phyloP scores from a whole-genome alignment of 2,329 filamentous ascomycete species.

The Neoscytalidium dimidiatum region DNA sequence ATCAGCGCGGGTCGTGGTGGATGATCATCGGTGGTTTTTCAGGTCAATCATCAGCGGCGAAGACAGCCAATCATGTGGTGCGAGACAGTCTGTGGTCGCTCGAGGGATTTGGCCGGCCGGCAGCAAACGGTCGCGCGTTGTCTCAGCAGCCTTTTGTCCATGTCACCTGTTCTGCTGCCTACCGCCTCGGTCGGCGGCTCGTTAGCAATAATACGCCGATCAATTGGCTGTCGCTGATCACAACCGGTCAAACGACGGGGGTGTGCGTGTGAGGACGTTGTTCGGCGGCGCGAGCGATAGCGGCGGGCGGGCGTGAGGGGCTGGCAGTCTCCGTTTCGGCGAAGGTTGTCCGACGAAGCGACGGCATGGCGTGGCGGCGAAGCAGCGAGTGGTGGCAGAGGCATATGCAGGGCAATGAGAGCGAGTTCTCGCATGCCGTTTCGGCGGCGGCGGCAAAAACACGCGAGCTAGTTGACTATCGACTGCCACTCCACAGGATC shows the following conservation, averaged over 20 bases:
- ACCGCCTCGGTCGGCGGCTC: not conserved
- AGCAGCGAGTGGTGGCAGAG: not conserved
- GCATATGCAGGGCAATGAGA: not conserved
- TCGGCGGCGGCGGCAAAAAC: not conserved
- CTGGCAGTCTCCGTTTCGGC: not conserved
- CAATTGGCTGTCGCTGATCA: not conserved
- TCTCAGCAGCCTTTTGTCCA: not conserved
- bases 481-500: too few species aligned
- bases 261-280: not conserved
- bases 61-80: not conserved
- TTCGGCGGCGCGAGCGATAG: too few species aligned
- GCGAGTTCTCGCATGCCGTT: not conserved
- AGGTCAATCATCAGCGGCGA: not conserved
- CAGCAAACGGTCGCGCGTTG: not conserved
- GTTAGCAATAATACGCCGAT: not conserved
- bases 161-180: not conserved
- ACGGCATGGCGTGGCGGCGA: not conserved
- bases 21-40: slow-evolving; percentile 3
- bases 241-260: slow-evolving; percentile 7
- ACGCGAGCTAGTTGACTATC: too few species aligned
- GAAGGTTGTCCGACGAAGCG: not conserved
- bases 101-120: not conserved
- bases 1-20: slow-evolving; percentile 5
- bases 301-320: not conserved
- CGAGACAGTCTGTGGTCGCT: not conserved